Evolutionary conservation across 257 asterid genomes (phyloP).

Genomic region (Plectranthus barbatus): DNA sequence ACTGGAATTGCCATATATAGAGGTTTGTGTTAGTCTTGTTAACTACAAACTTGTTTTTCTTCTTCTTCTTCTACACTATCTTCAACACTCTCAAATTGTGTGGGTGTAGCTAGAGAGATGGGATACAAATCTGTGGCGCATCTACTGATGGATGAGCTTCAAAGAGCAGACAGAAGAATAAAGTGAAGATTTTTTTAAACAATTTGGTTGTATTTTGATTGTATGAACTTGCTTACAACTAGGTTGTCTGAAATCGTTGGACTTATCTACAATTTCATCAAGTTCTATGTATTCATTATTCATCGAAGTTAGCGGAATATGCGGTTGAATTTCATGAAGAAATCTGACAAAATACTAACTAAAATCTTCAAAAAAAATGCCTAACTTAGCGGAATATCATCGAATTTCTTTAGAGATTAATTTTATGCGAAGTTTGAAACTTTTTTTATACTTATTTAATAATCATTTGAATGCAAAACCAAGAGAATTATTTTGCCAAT

Average conservation of each 20-base stretch:
- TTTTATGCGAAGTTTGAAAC: too few species aligned
- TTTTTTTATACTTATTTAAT: too few species aligned
- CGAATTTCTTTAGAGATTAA: too few species aligned
- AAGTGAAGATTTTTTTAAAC: background rate
- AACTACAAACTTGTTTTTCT: background rate
- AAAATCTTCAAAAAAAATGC: too few species aligned
- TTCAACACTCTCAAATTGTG: too few species aligned
- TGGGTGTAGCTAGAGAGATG: slow-evolving; percentile 49
- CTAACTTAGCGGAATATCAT: too few species aligned
- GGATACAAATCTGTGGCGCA: slow-evolving; percentile 92
- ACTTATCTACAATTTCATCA: too few species aligned
- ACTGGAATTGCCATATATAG: slow-evolving; percentile 67
- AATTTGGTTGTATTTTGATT: background rate
- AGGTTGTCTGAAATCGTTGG: background rate
- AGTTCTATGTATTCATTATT: background rate
- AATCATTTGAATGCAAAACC: too few species aligned
- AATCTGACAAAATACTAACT: too few species aligned
- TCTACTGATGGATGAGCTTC: slow-evolving; percentile 59
- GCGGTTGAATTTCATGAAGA: too few species aligned
- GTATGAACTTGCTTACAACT: background rate
- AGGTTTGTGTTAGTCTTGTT: slow-evolving; percentile 35
- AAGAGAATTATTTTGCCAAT: too few species aligned
- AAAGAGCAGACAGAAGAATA: slow-evolving; percentile 24
- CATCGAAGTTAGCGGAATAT: too few species aligned
- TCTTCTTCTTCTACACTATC: background rate